phyloP scores from a whole-genome alignment of 2,329 filamentous ascomycete species.

The Ceratocystis huliohia region DNA sequence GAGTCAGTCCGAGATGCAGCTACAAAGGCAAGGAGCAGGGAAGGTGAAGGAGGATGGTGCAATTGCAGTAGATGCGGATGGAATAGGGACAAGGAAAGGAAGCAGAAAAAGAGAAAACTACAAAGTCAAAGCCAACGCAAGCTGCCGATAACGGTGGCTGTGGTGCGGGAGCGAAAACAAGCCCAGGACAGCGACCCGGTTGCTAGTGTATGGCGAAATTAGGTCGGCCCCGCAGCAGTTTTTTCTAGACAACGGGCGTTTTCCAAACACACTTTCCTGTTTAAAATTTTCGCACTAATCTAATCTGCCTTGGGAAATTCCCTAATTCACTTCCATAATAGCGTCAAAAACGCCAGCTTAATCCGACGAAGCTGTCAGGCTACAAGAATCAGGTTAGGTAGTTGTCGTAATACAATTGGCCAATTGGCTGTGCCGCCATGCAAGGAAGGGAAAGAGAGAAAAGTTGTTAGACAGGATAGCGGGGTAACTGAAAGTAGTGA shows the following conservation, averaged over 20 bases:
- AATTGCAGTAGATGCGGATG: not conserved
- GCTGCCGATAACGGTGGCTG: conserved; percentile 9
- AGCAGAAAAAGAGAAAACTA: not conserved
- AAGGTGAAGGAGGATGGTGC: not conserved
- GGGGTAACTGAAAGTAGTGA: not conserved
- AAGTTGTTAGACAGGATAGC: not conserved
- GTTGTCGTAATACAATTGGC: not conserved
- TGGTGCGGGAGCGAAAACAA: not conserved
- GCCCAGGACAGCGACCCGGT: not conserved
- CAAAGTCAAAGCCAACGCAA: not conserved
- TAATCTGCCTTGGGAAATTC: not conserved
- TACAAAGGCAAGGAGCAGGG: not conserved
- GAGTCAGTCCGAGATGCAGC: not conserved
- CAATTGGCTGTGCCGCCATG: not conserved
- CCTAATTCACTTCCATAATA: not conserved
- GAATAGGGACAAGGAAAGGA: conserved; percentile 3
- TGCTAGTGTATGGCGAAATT: conserved; percentile 2
- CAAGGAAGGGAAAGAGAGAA: not conserved
- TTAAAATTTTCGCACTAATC: not conserved
- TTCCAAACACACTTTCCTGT: not conserved
- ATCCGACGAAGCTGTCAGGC: too few species aligned
- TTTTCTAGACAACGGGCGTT: not conserved
- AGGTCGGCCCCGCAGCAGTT: not conserved
- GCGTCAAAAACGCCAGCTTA: not conserved
- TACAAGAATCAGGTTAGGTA: not conserved